Conservation (phyloP, 2,329 filamentous ascomycete genomes). For the Monosporascus sp. region DNA sequence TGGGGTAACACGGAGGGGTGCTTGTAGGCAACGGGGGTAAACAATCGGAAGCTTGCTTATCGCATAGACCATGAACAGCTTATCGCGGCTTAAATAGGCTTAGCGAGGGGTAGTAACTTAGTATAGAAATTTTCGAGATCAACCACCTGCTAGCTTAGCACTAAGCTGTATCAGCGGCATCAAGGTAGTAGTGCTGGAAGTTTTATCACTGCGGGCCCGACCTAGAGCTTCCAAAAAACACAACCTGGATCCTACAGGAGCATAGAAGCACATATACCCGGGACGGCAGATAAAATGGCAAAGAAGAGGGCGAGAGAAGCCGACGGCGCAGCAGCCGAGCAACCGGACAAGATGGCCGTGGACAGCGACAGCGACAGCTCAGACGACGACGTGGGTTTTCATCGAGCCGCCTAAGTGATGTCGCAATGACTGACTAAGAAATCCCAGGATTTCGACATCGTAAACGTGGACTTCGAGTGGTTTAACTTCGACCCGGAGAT, state of each 20-base stretch:
- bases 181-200: background rate
- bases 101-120: background rate
- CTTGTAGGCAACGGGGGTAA: background rate
- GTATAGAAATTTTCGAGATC: background rate
- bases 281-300: slow-evolving; percentile 33
- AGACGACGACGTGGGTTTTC: slow-evolving; percentile 44
- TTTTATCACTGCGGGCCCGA: background rate
- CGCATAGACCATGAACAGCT: background rate
- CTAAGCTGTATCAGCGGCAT: background rate
- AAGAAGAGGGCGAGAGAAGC: slow-evolving; percentile 46
- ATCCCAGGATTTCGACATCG: slow-evolving; percentile 74
- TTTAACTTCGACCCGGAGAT: slow-evolving; percentile 88
- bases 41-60: no score
- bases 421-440: slow-evolving; percentile 6
- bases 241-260: background rate
- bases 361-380: slow-evolving; percentile 42
- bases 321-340: slow-evolving; percentile 37
- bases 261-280: background rate
- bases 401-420: slow-evolving; percentile 3
- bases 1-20: background rate
- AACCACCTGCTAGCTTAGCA: no score
- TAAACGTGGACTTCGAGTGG: slow-evolving; percentile 98
- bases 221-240: background rate
- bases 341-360: slow-evolving; percentile 43
- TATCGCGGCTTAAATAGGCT: background rate